phyloP scores from a whole-genome alignment of 148 eudicot genomes.

The Spergularia marina region DNA sequence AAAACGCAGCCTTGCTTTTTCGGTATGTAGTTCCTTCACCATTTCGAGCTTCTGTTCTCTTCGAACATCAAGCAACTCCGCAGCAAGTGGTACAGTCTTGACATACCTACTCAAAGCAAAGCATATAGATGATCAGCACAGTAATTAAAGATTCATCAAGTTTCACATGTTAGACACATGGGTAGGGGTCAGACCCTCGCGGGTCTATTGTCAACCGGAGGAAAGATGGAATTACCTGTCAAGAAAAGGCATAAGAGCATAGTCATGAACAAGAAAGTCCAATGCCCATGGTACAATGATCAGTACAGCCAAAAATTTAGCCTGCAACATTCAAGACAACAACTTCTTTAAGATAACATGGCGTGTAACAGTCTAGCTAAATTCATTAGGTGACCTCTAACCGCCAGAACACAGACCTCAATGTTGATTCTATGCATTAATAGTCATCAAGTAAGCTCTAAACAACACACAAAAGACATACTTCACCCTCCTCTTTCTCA shows the following conservation, averaged over 20 bases:
- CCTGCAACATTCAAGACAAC: slow-evolving; percentile 50
- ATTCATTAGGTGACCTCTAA: neutral
- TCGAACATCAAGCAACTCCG: slow-evolving; percentile 84
- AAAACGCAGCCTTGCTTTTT: slow-evolving; percentile 66
- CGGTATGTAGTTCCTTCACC: slow-evolving; percentile 65
- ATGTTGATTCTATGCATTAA: neutral
- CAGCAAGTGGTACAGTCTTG: slow-evolving; percentile 91
- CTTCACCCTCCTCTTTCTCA: neutral
- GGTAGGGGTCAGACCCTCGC: neutral
- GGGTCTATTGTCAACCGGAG: too few species aligned
- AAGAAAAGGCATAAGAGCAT: slow-evolving; percentile 89
- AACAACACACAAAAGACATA: neutral
- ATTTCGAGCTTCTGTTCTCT: slow-evolving; percentile 87
- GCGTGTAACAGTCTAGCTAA: neutral
- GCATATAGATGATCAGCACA: neutral
- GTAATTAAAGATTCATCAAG: too few species aligned
- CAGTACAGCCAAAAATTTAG: slow-evolving; percentile 85
- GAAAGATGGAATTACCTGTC: slow-evolving; percentile 54
- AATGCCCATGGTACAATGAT: slow-evolving; percentile 71
- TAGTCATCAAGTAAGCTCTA: neutral
- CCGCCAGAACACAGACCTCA: neutral
- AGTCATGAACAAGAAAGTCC: slow-evolving; percentile 95
- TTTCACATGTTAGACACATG: neutral
- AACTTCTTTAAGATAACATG: slow-evolving; percentile 4
- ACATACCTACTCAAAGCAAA: slow-evolving; percentile 68